Evolutionary conservation across 768 basidiomycete genomes (phyloP).

Genomic region (Podaxis sp.): DNA sequence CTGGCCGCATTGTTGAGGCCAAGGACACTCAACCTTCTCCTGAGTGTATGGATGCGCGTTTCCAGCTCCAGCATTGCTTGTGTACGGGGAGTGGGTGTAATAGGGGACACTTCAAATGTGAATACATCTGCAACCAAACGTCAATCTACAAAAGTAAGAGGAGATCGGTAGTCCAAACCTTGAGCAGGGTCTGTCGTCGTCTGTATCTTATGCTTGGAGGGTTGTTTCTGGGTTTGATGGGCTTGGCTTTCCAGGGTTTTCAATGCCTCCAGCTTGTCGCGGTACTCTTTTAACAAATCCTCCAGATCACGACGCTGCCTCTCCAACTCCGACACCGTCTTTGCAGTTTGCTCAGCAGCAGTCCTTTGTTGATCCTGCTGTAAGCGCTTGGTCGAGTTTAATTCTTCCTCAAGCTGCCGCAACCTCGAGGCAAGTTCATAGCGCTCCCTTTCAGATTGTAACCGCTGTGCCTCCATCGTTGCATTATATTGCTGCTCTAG

Average conservation of each 20-base stretch:
- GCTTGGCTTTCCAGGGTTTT: conserved; percentile 2
- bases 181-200: neutral
- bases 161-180: conserved; percentile 16
- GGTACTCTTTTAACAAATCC: conserved; percentile 12
- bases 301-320: conserved; percentile 12
- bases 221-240: neutral
- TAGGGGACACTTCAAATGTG: conserved; percentile 39
- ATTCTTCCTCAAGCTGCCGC: conserved; percentile 15
- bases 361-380: conserved; percentile 21
- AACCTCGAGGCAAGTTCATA: conserved; percentile 11
- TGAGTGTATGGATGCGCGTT: conserved; percentile 48
- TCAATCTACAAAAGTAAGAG: neutral
- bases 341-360: conserved; percentile 14
- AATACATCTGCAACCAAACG: conserved; percentile 55
- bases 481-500: conserved; percentile 20
- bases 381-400: conserved; percentile 21
- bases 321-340: conserved; percentile 13
- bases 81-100: conserved; percentile 30
- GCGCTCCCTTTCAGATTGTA: conserved; percentile 23
- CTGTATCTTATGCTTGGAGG: neutral
- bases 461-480: conserved; percentile 26
- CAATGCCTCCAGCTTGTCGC: conserved; percentile 1
- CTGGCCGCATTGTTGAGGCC: conserved; percentile 55
- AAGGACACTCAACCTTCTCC: conserved; percentile 62
- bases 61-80: conserved; percentile 47